phyloP scores from a whole-genome alignment of 2,329 filamentous ascomycete species.

The Alternaria atra region DNA sequence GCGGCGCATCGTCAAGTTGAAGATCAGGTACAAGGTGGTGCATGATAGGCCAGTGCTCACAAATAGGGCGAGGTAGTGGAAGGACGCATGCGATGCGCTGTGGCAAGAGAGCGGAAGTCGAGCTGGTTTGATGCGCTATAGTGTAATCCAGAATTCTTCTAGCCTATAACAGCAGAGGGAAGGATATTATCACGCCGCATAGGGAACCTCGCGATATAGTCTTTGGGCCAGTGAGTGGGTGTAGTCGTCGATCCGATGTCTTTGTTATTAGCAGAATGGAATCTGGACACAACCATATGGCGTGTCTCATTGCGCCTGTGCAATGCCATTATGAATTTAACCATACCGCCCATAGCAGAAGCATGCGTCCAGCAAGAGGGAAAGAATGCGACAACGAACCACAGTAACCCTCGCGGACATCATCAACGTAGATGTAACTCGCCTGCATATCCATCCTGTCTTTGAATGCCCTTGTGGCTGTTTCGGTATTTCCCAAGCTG shows the following conservation, averaged over 20 bases:
- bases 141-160: no score
- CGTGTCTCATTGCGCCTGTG: neutral
- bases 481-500: neutral
- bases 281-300: no score
- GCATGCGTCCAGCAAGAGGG: neutral
- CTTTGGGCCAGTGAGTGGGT: neutral
- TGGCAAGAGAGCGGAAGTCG: neutral
- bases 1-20: constrained; percentile 17
- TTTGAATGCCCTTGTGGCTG: neutral
- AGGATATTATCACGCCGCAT: no score
- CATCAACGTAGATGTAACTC: neutral
- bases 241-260: neutral
- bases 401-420: neutral
- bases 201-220: neutral
- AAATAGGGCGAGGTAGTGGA: neutral
- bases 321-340: neutral
- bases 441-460: neutral
- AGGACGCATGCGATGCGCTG: neutral
- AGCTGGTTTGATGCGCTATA: neutral
- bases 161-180: no score
- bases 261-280: neutral
- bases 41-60: neutral
- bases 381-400: neutral
- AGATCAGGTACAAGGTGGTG: neutral
- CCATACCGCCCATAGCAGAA: neutral